Conservation (phyloP, 2,329 filamentous ascomycete species). For the Diaporthe australafricana region DNA sequence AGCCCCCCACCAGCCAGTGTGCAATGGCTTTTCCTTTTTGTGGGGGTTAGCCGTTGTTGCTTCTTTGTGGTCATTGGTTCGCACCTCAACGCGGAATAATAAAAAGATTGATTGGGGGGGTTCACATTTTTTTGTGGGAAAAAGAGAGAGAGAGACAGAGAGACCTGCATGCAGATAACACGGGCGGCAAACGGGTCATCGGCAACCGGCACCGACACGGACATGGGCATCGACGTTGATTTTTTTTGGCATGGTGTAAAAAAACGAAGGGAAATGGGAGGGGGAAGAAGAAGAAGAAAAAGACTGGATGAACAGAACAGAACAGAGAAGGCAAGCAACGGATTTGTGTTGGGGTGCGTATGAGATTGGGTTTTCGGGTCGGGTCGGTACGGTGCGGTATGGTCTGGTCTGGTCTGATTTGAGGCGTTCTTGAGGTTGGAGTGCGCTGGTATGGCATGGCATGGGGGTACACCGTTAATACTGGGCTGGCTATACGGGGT, state of each 20-base stretch:
- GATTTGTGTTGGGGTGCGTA: not conserved
- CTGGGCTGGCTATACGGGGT: not conserved
- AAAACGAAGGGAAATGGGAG: not conserved
- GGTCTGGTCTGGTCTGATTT: not conserved
- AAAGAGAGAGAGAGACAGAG: not conserved
- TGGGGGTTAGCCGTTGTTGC: no score
- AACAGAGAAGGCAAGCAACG: no score
- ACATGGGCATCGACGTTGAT: not conserved
- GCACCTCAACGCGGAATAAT: no score
- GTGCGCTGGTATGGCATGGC: not conserved
- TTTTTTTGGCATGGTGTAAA: no score
- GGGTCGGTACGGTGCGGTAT: no score
- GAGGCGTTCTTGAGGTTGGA: not conserved
- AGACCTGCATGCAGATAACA: not conserved
- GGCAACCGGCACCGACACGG: not conserved
- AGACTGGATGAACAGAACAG: not conserved
- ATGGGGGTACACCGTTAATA: not conserved
- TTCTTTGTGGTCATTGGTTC: no score
- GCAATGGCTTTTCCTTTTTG: no score
- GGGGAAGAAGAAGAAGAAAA: not conserved
- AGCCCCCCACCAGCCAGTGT: no score
- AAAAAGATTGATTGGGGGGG: no score
- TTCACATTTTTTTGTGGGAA: no score
- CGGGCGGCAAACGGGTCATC: not conserved
- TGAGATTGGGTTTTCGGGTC: no score